Evolutionary conservation across 148 eudicot genomes (phyloP), one percentile per base, ranked within the genome.

Genomic region (Spergularia marina): DNA sequence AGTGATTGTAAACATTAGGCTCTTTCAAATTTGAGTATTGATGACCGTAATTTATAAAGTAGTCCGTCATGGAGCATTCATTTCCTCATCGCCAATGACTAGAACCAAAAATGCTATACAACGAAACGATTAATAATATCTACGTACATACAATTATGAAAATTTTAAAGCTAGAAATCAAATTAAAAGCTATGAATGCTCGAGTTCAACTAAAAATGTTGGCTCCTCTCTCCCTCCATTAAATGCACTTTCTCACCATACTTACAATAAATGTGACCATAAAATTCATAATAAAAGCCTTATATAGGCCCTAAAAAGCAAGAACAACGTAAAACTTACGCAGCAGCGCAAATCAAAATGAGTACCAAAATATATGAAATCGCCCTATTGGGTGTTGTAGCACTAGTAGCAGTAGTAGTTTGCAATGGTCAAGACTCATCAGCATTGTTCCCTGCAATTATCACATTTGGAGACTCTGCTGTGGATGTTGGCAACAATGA

Each of bases 401-500:
- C 59, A 68, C 13, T 47, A 36, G 72, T 56, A 21, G 11, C 72
- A 23, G 65, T 82, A 10, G 76, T 63, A 70, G 67, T 73, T n/a
- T 53, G 74, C 30, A 82, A 82, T 77, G 90, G 85, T 55, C 96
- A 94, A 58, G 82, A 77, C 53, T 53, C 83, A 10, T 51, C 80
- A 1, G 55, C 90, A 9, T 83, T 95, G 68, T 91, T 96, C 11
- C 96, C 99, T 6, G 98, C 90, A 9, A 82, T 96, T n/a, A 82
- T 89, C 65, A 82, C 93, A 21, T 96, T 96, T 62, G 99, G 99
- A 0, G 99, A 96, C 68, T 96, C 99, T 0, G 70, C 85, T 0
- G 98, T 92, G 0, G 99, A 96, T 86, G 90, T 91, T 1, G 99
- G 99, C 4, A 96, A 96, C 53, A 96, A 96, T 84, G 91, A 96